These are phyloP conservation scores for Colletotrichum sojae DNA, from an alignment of 2,329 filamentous ascomycete genomes.

Conservation along the genomic window DNA sequence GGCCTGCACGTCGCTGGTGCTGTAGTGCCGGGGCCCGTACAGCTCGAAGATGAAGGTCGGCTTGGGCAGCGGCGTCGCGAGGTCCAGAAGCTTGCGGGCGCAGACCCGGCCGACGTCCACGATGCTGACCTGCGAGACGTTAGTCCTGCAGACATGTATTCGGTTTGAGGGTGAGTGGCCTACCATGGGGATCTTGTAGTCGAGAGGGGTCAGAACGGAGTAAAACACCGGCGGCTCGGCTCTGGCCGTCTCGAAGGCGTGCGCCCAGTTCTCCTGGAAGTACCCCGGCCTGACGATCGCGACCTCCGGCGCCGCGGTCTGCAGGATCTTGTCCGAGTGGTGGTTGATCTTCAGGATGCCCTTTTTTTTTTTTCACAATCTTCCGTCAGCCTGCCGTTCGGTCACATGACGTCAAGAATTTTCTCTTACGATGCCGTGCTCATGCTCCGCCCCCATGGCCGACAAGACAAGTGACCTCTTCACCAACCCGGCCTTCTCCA, in stretches of 20 bases:
- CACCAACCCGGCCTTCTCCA: slow-evolving; percentile 39
- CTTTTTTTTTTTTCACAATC: slow-evolving; percentile 41
- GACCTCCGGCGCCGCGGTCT: slow-evolving; percentile 41
- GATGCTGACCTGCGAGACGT: slow-evolving; percentile 45
- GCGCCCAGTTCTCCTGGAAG: slow-evolving; percentile 41
- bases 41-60: slow-evolving; percentile 44
- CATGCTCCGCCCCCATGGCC: slow-evolving; percentile 48
- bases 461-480: slow-evolving; percentile 48
- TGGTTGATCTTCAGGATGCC: slow-evolving; percentile 46
- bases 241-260: slow-evolving; percentile 36
- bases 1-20: slow-evolving; percentile 46
- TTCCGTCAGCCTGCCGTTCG: not conserved
- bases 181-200: slow-evolving; percentile 51
- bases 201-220: slow-evolving; percentile 45
- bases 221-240: slow-evolving; percentile 45
- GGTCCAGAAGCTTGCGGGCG: slow-evolving; percentile 44
- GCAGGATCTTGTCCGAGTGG: slow-evolving; percentile 42
- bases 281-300: slow-evolving; percentile 42
- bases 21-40: slow-evolving; percentile 48
- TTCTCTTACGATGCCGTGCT: slow-evolving; percentile 47
- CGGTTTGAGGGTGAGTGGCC: not conserved
- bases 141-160: not conserved
- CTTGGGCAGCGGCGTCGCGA: slow-evolving; percentile 9
- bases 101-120: slow-evolving; percentile 47
- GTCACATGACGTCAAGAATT: accelerated